Conservation (phyloP, 2,329 filamentous ascomycete species). For the Aphanocladium album region DNA sequence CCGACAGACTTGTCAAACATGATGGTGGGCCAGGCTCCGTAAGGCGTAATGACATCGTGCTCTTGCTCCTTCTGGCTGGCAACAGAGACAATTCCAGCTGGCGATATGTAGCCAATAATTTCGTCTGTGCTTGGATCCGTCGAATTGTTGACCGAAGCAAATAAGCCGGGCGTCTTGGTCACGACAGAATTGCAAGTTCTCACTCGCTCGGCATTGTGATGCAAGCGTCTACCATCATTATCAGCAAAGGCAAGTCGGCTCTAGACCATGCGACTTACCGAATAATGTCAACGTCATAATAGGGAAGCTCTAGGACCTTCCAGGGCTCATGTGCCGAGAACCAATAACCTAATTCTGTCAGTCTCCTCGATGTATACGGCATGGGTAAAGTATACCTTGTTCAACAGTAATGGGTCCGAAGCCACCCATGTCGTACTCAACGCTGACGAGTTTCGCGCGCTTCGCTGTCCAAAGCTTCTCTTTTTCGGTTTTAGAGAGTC, state of each 20-base stretch:
- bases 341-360: conserved; percentile 28
- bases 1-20: conserved; percentile 34
- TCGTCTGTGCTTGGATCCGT: conserved; percentile 31
- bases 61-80: conserved; percentile 35
- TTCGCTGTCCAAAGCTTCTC: conserved; percentile 34
- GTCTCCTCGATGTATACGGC: background rate
- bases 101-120: conserved; percentile 36
- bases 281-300: conserved; percentile 36
- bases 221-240: conserved; percentile 27
- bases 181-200: conserved; percentile 37
- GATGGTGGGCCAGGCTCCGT: conserved; percentile 33
- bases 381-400: conserved; percentile 22
- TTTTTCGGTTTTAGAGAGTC: conserved; percentile 28
- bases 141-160: conserved; percentile 38
- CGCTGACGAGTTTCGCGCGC: conserved; percentile 30
- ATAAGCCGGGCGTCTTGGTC: conserved; percentile 33
- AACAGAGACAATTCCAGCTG: conserved; percentile 36
- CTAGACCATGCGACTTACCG: conserved; percentile 19
- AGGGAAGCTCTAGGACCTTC: conserved; percentile 39
- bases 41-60: conserved; percentile 37
- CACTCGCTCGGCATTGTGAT: conserved; percentile 34
- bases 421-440: conserved; percentile 31
- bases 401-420: conserved; percentile 37
- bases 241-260: background rate
- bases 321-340: conserved; percentile 38